Conservation (phyloP, 805 yeast genomes). For the Kodamaea lidongshanica region DNA sequence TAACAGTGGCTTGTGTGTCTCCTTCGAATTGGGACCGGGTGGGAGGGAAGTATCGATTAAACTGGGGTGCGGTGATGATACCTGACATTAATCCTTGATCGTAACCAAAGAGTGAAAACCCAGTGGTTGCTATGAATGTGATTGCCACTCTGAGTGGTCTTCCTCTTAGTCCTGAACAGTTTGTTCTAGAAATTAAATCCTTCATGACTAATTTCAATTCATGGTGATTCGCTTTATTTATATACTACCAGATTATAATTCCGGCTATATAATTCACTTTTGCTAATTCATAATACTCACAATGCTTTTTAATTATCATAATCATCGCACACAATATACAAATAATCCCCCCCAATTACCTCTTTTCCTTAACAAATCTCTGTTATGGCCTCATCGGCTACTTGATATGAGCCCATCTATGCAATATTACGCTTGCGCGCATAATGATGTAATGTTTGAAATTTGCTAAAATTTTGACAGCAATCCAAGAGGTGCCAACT, state of each 20-base stretch:
- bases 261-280: too few species aligned
- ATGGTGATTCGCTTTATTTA: constrained; percentile 1
- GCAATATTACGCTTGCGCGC: too few species aligned
- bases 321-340: too few species aligned
- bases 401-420: too few species aligned
- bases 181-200: constrained; percentile 23
- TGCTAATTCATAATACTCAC: too few species aligned
- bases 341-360: too few species aligned
- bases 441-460: too few species aligned
- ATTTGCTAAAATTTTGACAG: too few species aligned
- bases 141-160: constrained; percentile 32
- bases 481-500: too few species aligned
- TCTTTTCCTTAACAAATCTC: too few species aligned
- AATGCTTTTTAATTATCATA: too few species aligned
- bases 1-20: constrained; percentile 14
- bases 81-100: constrained; percentile 43
- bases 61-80: constrained; percentile 33
- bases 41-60: constrained; percentile 35
- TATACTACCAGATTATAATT: constrained; percentile 1
- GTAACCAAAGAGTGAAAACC: constrained; percentile 26
- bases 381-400: too few species aligned
- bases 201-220: constrained; percentile 1
- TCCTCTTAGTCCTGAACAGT: constrained; percentile 54
- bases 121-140: constrained; percentile 23
- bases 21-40: constrained; percentile 17